Evolutionary conservation across 2,329 filamentous ascomycete species (phyloP).

Genomic region (Epichloe uncinata): DNA sequence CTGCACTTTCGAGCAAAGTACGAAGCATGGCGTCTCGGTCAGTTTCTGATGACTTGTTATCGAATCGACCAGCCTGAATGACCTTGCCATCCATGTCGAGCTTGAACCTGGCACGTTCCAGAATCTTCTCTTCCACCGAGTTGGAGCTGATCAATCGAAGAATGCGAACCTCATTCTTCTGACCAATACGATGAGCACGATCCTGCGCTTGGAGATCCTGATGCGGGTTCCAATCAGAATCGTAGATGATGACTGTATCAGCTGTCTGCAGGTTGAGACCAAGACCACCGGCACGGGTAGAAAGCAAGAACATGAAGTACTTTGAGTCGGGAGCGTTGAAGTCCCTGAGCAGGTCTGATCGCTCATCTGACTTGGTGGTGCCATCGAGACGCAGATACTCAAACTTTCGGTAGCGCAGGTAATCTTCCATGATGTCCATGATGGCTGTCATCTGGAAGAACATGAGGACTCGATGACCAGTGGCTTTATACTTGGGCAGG

Average conservation of each 20-base stretch:
- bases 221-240: slow-evolving; percentile 99
- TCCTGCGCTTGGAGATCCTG: slow-evolving; percentile 98
- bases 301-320: slow-evolving; percentile 97
- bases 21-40: slow-evolving; percentile 95
- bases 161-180: slow-evolving; percentile 98
- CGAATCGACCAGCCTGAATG: slow-evolving; percentile 97
- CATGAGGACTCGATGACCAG: slow-evolving; percentile 92
- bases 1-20: slow-evolving; percentile 78
- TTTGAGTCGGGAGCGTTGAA: slow-evolving; percentile 87
- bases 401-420: slow-evolving; percentile 69
- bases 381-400: slow-evolving; percentile 88
- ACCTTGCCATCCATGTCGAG: slow-evolving; percentile 99
- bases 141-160: slow-evolving; percentile 90
- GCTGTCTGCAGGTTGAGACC: slow-evolving; percentile 95
- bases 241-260: slow-evolving; percentile 98
- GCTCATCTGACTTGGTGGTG: slow-evolving; percentile 94
- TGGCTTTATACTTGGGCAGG: slow-evolving; percentile 81
- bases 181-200: slow-evolving; percentile 98
- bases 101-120: slow-evolving; percentile 94
- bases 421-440: slow-evolving; percentile 99
- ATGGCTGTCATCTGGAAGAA: slow-evolving; percentile 99
- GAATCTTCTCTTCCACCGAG: slow-evolving; percentile 96
- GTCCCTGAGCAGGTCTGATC: slow-evolving; percentile 72
- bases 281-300: slow-evolving; percentile 92
- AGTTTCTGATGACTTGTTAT: slow-evolving; percentile 97